phyloP scores from a whole-genome alignment of 768 basidiomycete genomes.

The Lyophyllum decastes region DNA sequence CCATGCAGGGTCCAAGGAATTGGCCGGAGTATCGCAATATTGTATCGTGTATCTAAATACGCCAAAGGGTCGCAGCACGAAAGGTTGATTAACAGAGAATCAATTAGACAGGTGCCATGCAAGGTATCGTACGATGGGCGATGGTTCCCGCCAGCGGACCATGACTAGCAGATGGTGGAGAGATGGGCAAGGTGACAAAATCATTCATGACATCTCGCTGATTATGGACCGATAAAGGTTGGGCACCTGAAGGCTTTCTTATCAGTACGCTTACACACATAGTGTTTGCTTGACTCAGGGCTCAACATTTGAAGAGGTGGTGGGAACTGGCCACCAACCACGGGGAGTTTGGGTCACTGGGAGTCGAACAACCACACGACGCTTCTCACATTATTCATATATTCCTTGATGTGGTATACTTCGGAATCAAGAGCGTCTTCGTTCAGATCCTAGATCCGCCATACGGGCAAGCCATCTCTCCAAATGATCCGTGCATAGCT shows the following conservation, averaged over 20 bases:
- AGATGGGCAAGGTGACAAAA: neutral
- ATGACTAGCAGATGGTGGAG: neutral
- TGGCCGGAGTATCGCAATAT: neutral
- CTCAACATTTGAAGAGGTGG: neutral
- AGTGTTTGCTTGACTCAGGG: neutral
- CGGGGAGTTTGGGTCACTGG: neutral
- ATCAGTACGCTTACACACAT: neutral
- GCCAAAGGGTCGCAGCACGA: neutral
- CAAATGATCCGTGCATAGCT: conserved; percentile 11
- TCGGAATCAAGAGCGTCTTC: neutral
- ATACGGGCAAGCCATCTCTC: neutral
- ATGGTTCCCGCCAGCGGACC: neutral
- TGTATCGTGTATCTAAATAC: neutral
- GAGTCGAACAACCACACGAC: neutral
- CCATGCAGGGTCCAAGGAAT: neutral
- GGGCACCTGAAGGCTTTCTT: neutral
- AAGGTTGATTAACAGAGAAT: neutral
- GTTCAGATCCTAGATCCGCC: conserved; percentile 1
- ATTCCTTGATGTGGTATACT: neutral
- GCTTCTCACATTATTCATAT: conserved; percentile 1
- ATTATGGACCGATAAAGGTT: neutral
- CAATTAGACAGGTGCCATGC: neutral
- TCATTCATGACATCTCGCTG: neutral
- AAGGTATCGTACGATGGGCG: neutral
- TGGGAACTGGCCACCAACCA: neutral